phyloP scores from a whole-genome alignment of 768 basidiomycete species.

The Kwoniella dejecticola region DNA sequence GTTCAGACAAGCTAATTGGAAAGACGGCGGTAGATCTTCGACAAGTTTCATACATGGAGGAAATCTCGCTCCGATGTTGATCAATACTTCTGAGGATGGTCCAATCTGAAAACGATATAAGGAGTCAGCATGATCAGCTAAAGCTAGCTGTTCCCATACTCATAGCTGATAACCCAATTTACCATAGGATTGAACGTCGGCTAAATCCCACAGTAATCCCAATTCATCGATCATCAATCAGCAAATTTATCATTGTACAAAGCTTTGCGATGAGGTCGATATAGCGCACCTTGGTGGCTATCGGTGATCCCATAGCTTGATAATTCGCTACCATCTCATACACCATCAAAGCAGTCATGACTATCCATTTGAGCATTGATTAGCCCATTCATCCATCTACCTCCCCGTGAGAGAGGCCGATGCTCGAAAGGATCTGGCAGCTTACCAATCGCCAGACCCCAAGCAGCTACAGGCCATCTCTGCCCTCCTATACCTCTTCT shows the following conservation, averaged over 20 bases:
- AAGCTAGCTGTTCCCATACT: too few relatives aligned
- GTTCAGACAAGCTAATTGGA: conserved; percentile 65
- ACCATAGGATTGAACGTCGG: conserved; percentile 49
- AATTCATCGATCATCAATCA: too few relatives aligned
- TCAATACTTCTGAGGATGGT: conserved; percentile 78
- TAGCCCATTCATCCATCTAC: too few relatives aligned
- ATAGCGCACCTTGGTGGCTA: conserved; percentile 74
- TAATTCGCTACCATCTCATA: conserved; percentile 79
- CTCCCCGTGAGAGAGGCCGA: too few relatives aligned
- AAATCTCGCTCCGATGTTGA: conserved; percentile 86
- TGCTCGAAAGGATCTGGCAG: too few relatives aligned
- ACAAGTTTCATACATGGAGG: conserved; percentile 61
- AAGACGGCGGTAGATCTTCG: conserved; percentile 30
- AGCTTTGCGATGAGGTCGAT: background rate
- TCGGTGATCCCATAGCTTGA: conserved; percentile 73
- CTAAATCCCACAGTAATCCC: too few relatives aligned
- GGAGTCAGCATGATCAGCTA: too few relatives aligned
- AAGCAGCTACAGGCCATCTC: conserved; percentile 75
- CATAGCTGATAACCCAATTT: too few relatives aligned
- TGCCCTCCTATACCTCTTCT: conserved; percentile 81
- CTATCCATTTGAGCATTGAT: too few relatives aligned
- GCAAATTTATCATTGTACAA: background rate
- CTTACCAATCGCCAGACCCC: conserved; percentile 60
- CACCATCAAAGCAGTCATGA: conserved; percentile 76
- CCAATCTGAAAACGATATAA: conserved; percentile 84